Percentiles rank a stretch among this genome's conserved stretches.
phyloP scores from a whole-genome alignment of 139 green algal species.

The Trebouxia sp. region DNA sequence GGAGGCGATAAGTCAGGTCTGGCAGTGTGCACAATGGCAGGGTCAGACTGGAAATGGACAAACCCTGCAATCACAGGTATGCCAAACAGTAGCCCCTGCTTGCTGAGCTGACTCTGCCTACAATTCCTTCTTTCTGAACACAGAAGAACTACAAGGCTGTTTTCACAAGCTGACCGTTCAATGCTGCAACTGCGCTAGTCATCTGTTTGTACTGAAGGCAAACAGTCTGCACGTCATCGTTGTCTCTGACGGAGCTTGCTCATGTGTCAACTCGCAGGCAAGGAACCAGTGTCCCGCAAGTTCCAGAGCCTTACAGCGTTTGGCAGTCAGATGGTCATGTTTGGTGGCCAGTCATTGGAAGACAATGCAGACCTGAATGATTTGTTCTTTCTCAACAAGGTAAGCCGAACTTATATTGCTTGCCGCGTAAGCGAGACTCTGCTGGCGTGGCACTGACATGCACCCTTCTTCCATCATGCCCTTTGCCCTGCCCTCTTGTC shows the following conservation, averaged over 20 bases:
- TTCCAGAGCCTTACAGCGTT: slow-evolving; percentile 47
- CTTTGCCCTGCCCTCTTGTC: too few relatives aligned
- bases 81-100: too few relatives aligned
- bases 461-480: too few relatives aligned
- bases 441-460: too few relatives aligned
- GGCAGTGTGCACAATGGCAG: slow-evolving; percentile 57
- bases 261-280: slow-evolving; percentile 19
- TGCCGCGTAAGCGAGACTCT: too few relatives aligned
- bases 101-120: too few relatives aligned
- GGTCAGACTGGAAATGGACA: slow-evolving; percentile 61
- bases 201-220: not conserved
- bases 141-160: too few relatives aligned
- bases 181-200: not conserved
- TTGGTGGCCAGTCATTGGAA: slow-evolving; percentile 60
- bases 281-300: slow-evolving; percentile 50
- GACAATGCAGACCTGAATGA: slow-evolving; percentile 63
- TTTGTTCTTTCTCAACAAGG: slow-evolving; percentile 60
- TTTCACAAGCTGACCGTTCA: not conserved
- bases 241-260: not conserved
- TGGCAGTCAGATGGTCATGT: slow-evolving; percentile 58
- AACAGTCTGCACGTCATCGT: not conserved
- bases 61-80: not conserved
- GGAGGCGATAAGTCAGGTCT: slow-evolving; percentile 71
- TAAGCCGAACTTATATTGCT: not conserved
- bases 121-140: too few relatives aligned